Evolutionary conservation across 208 protist genomes (phyloP).

Genomic region (Crithidia fasciculata): DNA sequence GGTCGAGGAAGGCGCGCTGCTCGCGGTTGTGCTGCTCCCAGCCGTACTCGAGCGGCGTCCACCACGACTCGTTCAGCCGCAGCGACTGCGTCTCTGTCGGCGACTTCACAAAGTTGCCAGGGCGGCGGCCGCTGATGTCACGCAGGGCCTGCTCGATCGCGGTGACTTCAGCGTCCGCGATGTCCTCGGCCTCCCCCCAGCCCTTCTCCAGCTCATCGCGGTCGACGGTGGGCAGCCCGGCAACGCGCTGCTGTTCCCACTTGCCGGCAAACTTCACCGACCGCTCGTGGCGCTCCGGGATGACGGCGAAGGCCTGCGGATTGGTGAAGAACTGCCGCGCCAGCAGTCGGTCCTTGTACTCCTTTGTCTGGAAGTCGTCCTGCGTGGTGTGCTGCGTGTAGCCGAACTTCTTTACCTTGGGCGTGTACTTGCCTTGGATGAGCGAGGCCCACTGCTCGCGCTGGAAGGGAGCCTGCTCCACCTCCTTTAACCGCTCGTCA

Average conservation of each 20-base stretch:
- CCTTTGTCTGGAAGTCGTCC: slow-evolving; percentile 92
- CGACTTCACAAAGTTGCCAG: slow-evolving; percentile 89
- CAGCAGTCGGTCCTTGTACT: slow-evolving; percentile 88
- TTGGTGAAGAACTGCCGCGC: slow-evolving; percentile 87
- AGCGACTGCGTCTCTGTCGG: slow-evolving; percentile 69
- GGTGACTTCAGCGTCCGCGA: slow-evolving; percentile 71
- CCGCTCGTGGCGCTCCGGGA: slow-evolving; percentile 74
- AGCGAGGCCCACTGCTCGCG: slow-evolving; percentile 84
- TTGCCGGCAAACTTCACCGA: slow-evolving; percentile 81
- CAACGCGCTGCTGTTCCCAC: slow-evolving; percentile 77
- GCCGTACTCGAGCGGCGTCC: slow-evolving; percentile 72
- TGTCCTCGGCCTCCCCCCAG: slow-evolving; percentile 65
- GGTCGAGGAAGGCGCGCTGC: slow-evolving; percentile 66
- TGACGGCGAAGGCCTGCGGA: slow-evolving; percentile 85
- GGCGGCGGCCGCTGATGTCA: slow-evolving; percentile 87
- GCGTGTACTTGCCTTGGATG: slow-evolving; percentile 82
- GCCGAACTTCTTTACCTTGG: slow-evolving; percentile 85
- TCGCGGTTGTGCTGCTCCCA: slow-evolving; percentile 87
- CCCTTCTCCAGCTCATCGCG: slow-evolving; percentile 88
- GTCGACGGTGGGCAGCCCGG: slow-evolving; percentile 86
- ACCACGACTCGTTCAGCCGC: slow-evolving; percentile 87
- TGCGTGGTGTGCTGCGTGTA: slow-evolving; percentile 89
- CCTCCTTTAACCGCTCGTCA: slow-evolving; percentile 78
- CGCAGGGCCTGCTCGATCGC: slow-evolving; percentile 89
- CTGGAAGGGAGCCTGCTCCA: slow-evolving; percentile 73